Conservation (phyloP, 441 rosid genomes). For the Arabidopsis lyrata region DNA sequence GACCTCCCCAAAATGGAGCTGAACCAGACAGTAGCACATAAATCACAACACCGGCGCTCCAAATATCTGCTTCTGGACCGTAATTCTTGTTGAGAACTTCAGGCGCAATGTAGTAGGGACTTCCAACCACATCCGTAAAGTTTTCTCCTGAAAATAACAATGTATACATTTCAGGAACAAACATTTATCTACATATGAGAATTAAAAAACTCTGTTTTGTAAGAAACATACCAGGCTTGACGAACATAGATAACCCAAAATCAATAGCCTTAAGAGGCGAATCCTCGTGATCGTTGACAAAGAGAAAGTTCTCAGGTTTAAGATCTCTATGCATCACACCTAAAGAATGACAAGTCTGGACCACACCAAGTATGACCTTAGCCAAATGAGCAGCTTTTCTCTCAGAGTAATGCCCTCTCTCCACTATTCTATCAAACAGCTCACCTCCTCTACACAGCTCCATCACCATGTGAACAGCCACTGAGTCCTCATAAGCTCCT, state of each 20-base stretch:
- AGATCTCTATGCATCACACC: slow-evolving; percentile 78
- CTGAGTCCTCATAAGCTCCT: slow-evolving; percentile 58
- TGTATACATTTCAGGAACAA: slow-evolving; percentile 6
- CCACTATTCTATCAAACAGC: slow-evolving; percentile 63
- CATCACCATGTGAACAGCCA: slow-evolving; percentile 61
- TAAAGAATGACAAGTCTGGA: slow-evolving; percentile 65
- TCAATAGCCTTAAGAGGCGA: slow-evolving; percentile 74
- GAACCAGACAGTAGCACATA: slow-evolving; percentile 65
- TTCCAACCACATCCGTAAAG: slow-evolving; percentile 68
- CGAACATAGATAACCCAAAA: slow-evolving; percentile 68
- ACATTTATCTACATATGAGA: background rate
- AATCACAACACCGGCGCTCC: slow-evolving; percentile 77
- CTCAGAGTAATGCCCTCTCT: slow-evolving; percentile 66
- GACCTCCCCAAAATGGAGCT: slow-evolving; percentile 84
- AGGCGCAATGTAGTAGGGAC: slow-evolving; percentile 74
- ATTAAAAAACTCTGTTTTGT: background rate
- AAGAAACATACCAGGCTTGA: slow-evolving; percentile 62
- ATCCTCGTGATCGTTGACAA: slow-evolving; percentile 58
- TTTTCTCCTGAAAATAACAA: slow-evolving; percentile 50
- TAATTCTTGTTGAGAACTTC: slow-evolving; percentile 61
- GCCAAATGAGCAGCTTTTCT: slow-evolving; percentile 65
- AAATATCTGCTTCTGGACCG: slow-evolving; percentile 71
- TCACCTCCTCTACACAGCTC: slow-evolving; percentile 59
- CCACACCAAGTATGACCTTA: slow-evolving; percentile 61
- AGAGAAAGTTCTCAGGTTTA: slow-evolving; percentile 76